Evolutionary conservation across 2,329 filamentous ascomycete species (phyloP).

Genomic region (Aspergillus calidoustus): DNA sequence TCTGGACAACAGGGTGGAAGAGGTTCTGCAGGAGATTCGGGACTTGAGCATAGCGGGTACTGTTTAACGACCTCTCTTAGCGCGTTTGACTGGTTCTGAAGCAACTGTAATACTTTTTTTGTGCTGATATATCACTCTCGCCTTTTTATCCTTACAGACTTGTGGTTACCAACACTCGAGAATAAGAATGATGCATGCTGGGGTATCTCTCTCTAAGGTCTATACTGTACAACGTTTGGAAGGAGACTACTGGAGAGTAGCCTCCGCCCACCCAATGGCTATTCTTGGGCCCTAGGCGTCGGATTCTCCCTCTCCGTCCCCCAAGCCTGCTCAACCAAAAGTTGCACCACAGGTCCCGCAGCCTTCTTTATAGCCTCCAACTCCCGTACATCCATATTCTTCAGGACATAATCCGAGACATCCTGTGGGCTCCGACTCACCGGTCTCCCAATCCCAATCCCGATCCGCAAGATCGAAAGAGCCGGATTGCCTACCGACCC

Average conservation of each 20-base stretch:
- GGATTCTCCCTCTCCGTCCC: constrained; percentile 30
- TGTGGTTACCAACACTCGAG: not conserved
- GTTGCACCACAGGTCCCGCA: constrained; percentile 54
- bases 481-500: constrained; percentile 29
- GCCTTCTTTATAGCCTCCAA: constrained; percentile 55
- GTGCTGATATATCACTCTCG: constrained; percentile 9
- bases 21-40: constrained; percentile 94
- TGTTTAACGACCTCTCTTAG: constrained; percentile 50
- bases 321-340: constrained; percentile 56
- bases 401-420: constrained; percentile 79
- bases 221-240: not conserved
- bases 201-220: constrained; percentile 16
- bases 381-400: constrained; percentile 63
- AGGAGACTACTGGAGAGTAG: not conserved
- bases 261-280: not conserved
- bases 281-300: not conserved
- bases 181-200: constrained; percentile 3
- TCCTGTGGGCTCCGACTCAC: constrained; percentile 66
- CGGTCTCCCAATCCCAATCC: constrained; percentile 87
- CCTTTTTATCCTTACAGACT: constrained; percentile 1
- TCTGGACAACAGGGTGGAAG: constrained; percentile 87
- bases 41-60: constrained; percentile 89
- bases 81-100: constrained; percentile 12
- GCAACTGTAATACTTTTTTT: not conserved
- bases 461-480: constrained; percentile 63